These are phyloP conservation scores for Eucalyptus pauciflora DNA, from an alignment of 345 rosid genomes.

Conservation along the genomic window DNA sequence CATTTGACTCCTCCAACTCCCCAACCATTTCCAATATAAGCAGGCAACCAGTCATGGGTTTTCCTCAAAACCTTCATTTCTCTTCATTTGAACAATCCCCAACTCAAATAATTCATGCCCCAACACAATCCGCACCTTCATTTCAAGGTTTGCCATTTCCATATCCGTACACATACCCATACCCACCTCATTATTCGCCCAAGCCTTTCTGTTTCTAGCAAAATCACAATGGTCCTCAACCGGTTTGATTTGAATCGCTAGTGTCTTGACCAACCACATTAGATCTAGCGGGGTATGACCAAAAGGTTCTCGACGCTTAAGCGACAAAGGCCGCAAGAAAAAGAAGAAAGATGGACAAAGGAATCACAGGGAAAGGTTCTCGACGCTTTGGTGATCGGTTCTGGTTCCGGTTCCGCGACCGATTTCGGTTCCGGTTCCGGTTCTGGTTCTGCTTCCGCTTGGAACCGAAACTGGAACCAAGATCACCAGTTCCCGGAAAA, in stretches of 20 bases:
- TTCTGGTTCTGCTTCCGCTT: too few relatives aligned
- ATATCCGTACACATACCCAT: not conserved
- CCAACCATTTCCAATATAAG: too few relatives aligned
- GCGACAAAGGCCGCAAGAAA: constrained; percentile 52
- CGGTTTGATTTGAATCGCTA: not conserved
- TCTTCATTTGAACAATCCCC: too few relatives aligned
- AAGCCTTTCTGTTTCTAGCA: not conserved
- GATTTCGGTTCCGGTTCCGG: too few relatives aligned
- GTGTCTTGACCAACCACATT: not conserved
- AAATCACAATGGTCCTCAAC: not conserved
- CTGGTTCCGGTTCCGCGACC: too few relatives aligned
- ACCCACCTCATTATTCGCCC: not conserved
- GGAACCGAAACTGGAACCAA: too few relatives aligned
- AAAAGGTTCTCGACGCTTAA: constrained; percentile 5
- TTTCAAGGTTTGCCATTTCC: not conserved
- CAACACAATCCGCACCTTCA: not conserved
- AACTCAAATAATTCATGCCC: not conserved
- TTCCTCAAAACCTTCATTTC: too few relatives aligned
- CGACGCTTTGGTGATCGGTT: too few relatives aligned
- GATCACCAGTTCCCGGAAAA: too few relatives aligned
- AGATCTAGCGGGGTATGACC: not conserved
- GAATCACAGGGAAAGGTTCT: too few relatives aligned
- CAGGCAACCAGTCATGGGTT: too few relatives aligned
- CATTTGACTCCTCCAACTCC: too few relatives aligned
- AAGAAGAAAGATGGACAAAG: constrained; percentile 31